A percentile compares a stretch with the other conserved stretches of the same genome.
These are phyloP conservation scores for apple (Malus domestica) DNA, from an alignment of 306 rosid genomes.

Conservation along the genomic window DNA sequence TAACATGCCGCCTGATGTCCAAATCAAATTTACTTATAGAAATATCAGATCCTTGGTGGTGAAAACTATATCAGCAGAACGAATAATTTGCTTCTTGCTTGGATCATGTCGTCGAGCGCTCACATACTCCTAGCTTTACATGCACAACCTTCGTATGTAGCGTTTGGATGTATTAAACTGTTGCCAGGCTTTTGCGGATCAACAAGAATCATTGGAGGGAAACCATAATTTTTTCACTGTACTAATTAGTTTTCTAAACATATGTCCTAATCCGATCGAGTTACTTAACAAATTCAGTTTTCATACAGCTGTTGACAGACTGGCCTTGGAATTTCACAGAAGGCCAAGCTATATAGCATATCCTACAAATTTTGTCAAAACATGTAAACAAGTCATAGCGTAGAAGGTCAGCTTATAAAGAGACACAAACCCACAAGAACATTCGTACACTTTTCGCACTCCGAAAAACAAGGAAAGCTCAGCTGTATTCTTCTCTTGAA, in stretches of 20 bases:
- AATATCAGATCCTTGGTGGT: background rate
- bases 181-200: background rate
- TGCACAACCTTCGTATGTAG: background rate
- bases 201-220: background rate
- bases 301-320: background rate
- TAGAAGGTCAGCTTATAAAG: background rate
- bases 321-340: background rate
- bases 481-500: background rate
- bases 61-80: background rate
- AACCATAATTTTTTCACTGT: background rate
- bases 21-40: background rate
- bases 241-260: background rate
- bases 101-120: background rate
- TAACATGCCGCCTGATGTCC: background rate
- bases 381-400: background rate
- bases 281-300: background rate
- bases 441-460: background rate
- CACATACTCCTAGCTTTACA: background rate
- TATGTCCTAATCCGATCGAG: background rate
- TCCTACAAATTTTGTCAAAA: background rate
- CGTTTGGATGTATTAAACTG: constrained; percentile 2
- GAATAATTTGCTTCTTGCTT: background rate
- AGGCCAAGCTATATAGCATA: background rate
- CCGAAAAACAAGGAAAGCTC: background rate
- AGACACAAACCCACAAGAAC: background rate